These are phyloP conservation scores for Cercospora beticola DNA, from an alignment of 2,329 filamentous ascomycete genomes.

Conservation along the genomic window DNA sequence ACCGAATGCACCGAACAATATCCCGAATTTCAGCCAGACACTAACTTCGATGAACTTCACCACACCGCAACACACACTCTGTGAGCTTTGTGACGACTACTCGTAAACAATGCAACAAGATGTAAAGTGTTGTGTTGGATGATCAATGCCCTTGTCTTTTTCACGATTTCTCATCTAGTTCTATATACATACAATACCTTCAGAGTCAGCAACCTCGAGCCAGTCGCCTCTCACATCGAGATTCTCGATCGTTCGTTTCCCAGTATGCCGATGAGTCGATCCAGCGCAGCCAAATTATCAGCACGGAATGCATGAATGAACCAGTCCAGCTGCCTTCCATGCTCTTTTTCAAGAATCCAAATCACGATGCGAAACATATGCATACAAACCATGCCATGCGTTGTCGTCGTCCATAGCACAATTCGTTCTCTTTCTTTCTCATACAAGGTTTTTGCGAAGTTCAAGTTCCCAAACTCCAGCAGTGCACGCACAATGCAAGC, in stretches of 20 bases:
- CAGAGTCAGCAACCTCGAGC: not conserved
- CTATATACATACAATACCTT: not conserved
- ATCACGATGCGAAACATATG: not conserved
- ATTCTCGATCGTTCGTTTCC: not conserved
- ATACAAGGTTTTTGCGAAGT: not conserved
- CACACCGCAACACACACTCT: not conserved
- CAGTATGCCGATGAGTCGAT: not conserved
- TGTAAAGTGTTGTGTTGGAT: no score
- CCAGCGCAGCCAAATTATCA: not conserved
- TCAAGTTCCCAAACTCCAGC: not conserved
- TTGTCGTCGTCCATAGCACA: not conserved
- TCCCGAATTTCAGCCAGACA: not conserved
- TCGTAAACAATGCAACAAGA: no score
- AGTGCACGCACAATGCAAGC: no score
- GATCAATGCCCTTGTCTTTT: no score
- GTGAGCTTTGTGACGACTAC: no score
- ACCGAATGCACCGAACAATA: not conserved
- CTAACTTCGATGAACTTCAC: not conserved
- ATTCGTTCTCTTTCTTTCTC: not conserved
- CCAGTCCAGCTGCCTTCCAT: not conserved
- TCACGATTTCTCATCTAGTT: not conserved
- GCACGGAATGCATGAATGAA: not conserved
- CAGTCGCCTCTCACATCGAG: not conserved
- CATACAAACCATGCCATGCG: not conserved
- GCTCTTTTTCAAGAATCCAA: not conserved